These are phyloP conservation scores for Neurospora cerealis DNA, from an alignment of 495 filamentous ascomycete genomes.

Conservation along the genomic window DNA sequence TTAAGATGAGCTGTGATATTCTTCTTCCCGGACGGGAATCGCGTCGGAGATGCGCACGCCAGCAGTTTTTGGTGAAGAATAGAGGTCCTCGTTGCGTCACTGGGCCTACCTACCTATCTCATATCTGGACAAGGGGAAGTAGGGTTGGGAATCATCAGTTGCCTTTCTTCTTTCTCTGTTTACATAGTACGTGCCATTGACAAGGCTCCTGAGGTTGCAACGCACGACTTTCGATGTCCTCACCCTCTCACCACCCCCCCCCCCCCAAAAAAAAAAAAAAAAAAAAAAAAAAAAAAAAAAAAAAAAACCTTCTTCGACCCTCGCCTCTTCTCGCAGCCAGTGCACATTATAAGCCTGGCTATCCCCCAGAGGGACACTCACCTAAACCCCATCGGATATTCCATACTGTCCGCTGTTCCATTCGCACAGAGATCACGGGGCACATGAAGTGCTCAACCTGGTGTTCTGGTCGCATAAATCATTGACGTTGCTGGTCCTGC, in stretches of 20 bases:
- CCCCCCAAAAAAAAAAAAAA: no score
- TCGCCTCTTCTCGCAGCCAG: neutral
- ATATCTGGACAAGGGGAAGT: neutral
- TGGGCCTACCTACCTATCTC: neutral
- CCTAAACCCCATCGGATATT: neutral
- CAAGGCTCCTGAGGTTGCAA: neutral
- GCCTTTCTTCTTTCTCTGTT: neutral
- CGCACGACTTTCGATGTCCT: neutral
- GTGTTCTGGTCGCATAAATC: neutral
- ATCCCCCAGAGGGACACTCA: neutral
- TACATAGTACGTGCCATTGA: neutral
- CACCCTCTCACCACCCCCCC: no score
- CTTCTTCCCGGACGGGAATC: neutral
- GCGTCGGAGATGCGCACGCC: neutral
- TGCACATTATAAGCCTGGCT: neutral
- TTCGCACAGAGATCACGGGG: neutral
- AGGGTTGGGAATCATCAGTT: neutral
- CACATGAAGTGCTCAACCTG: neutral
- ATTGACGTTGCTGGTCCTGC: neutral
- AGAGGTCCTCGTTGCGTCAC: neutral
- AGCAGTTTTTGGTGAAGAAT: neutral
- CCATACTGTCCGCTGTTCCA: neutral
- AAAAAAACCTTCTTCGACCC: neutral
- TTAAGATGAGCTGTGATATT: neutral
- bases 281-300: no score